Evolutionary conservation across 2,329 filamentous ascomycete genomes (phyloP).

Genomic region (Pseudofabraea citricarpa): DNA sequence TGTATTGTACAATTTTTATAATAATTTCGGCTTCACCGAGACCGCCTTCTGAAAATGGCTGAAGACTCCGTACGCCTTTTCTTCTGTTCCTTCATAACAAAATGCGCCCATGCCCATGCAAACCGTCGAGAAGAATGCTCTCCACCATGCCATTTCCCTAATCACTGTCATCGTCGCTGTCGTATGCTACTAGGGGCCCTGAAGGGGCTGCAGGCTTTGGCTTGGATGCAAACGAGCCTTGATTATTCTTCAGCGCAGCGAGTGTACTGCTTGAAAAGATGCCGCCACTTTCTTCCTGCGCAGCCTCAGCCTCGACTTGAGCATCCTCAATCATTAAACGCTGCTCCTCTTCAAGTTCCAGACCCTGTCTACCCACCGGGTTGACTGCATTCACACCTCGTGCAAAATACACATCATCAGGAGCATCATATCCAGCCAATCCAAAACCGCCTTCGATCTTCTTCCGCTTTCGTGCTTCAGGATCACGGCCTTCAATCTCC

Average conservation of each 20-base stretch:
- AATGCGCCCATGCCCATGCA: no score
- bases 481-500: slow-evolving; percentile 88
- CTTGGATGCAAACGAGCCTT: slow-evolving; percentile 45
- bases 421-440: slow-evolving; percentile 72
- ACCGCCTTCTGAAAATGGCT: no score
- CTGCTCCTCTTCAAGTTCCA: slow-evolving; percentile 60
- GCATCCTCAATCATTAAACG: slow-evolving; percentile 47
- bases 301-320: slow-evolving; percentile 30
- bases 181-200: slow-evolving; percentile 82
- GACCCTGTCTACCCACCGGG: slow-evolving; percentile 50
- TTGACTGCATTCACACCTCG: slow-evolving; percentile 67
- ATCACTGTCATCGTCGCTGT: slow-evolving; percentile 90
- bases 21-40: no score
- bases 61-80: no score
- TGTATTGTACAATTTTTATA: no score
- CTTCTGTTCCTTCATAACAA: no score
- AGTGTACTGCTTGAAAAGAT: slow-evolving; percentile 82
- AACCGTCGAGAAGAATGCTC: no score
- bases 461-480: slow-evolving; percentile 79
- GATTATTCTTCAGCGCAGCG: slow-evolving; percentile 64
- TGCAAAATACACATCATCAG: slow-evolving; percentile 90
- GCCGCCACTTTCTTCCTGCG: slow-evolving; percentile 42
- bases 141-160: no score
- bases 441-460: slow-evolving; percentile 89
- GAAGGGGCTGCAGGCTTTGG: slow-evolving; percentile 47